These are phyloP conservation scores for Vigna nakashimae DNA, from an alignment of 306 rosid genomes.

Conservation along the genomic window DNA sequence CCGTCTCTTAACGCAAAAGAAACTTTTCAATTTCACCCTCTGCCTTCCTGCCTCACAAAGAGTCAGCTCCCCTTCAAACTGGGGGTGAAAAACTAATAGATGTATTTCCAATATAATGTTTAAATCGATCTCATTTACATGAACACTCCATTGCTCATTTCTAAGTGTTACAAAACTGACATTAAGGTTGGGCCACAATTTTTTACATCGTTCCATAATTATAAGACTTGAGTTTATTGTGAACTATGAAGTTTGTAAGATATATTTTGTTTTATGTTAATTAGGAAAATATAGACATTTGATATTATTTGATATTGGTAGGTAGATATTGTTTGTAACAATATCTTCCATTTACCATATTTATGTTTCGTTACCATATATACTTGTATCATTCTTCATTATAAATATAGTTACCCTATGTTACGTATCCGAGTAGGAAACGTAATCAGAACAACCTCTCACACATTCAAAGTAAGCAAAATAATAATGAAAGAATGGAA, in stretches of 20 bases:
- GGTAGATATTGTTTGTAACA: too few species aligned
- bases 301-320: too few species aligned
- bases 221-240: slow-evolving; percentile 13
- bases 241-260: background rate
- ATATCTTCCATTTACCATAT: too few species aligned
- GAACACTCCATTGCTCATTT: background rate
- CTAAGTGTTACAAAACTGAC: background rate
- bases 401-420: too few species aligned
- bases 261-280: too few species aligned
- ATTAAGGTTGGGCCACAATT: slow-evolving; percentile 3
- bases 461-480: too few species aligned
- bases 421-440: too few species aligned
- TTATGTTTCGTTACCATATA: too few species aligned
- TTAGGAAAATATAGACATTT: too few species aligned
- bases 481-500: too few species aligned
- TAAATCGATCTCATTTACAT: background rate
- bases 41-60: slow-evolving; percentile 8
- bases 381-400: too few species aligned
- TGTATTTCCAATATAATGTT: slow-evolving; percentile 2
- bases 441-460: too few species aligned
- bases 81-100: background rate
- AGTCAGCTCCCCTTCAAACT: background rate
- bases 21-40: background rate
- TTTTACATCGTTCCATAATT: background rate
- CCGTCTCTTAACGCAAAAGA: slow-evolving; percentile 8